Base-by-base conservation (phyloP, 2,329 filamentous ascomycete genomes). In the Ascochyta clinopodiicola region DNA sequence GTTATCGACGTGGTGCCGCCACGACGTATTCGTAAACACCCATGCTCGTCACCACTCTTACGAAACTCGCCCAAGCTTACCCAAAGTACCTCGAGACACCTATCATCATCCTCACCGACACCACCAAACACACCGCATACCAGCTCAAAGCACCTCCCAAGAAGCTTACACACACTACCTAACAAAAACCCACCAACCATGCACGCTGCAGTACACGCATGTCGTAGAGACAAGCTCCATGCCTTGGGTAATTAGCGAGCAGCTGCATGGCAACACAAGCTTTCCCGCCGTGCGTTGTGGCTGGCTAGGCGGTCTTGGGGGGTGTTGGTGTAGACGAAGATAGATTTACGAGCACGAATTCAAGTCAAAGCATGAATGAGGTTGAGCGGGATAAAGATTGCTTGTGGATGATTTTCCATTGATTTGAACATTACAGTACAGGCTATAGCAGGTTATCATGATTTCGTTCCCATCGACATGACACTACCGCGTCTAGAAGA, bases 401-500 rank as follows among this genome's bases (percentile, higher is more conserved):
- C 17, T 17, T 17, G 17, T 7, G 12, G 2, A 13, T 1, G 3
- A 4, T 13, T 13, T 21, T 38, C 19, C 10, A 35, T 35, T 24
- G 17, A 31, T 13, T 15, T 1, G 1, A 13, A 12, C 17, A 17
- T 17, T 17, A 17, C 17, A 21, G 6, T 6, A 22, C 44, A 38
- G 19, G 21, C 32, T 38, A 38, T 27, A 17, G 8, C 10, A 44
- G 15, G 8, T 13, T n/a, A 17, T 42, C 19, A 31, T 43, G 43
- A 53, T 47, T 32, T 22, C 38, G 24, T 47, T 46, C 37, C 37
- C 38, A 47, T 47, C 50, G 47, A 36, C 37, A 6, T 10, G 24
- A 46, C 36, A 46, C 35, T 22, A 13, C 4, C 32, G 8, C n/a
- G n/a, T 35, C n/a, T 67, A 74, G 48, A 64, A 71, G 38, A 84